These are phyloP conservation scores for Schizopora paradoxa DNA, from an alignment of 1,284 basidiomycete genomes.

Conservation along the genomic window DNA sequence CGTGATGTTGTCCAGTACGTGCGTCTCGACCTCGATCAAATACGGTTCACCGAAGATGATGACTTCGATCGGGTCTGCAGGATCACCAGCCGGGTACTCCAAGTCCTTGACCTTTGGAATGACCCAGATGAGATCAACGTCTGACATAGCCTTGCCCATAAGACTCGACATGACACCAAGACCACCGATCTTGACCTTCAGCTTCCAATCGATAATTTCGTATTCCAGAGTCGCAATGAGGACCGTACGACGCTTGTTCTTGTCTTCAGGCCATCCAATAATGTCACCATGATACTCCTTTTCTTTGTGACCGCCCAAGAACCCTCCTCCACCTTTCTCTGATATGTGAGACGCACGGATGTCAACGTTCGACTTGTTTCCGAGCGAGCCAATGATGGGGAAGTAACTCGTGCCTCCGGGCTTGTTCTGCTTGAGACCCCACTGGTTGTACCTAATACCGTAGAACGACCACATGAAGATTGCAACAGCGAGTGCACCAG, in stretches of 20 bases:
- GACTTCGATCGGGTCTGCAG: slow-evolving; percentile 88
- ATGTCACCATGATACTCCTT: slow-evolving; percentile 44
- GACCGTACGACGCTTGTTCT: slow-evolving; percentile 82
- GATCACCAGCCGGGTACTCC: slow-evolving; percentile 87
- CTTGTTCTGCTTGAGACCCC: slow-evolving; percentile 71
- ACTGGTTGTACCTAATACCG: slow-evolving; percentile 89
- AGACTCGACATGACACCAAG: slow-evolving; percentile 93
- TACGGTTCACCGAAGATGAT: slow-evolving; percentile 94
- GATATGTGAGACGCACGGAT: slow-evolving; percentile 51
- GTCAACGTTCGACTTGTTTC: slow-evolving; percentile 62
- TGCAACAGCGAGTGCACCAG: slow-evolving; percentile 73
- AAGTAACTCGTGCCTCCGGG: slow-evolving; percentile 62
- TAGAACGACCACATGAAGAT: slow-evolving; percentile 96
- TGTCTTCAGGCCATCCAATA: slow-evolving; percentile 91
- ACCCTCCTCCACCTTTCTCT: slow-evolving; percentile 60
- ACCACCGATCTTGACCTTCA: slow-evolving; percentile 95
- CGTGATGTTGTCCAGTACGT: slow-evolving; percentile 89
- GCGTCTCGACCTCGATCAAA: slow-evolving; percentile 90
- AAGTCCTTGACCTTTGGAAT: slow-evolving; percentile 90
- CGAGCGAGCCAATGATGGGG: slow-evolving; percentile 64
- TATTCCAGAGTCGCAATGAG: slow-evolving; percentile 90
- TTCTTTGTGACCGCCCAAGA: too few relatives aligned
- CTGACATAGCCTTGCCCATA: slow-evolving; percentile 96
- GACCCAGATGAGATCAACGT: slow-evolving; percentile 91
- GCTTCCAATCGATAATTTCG: slow-evolving; percentile 93